Base-by-base conservation (phyloP, 1,284 basidiomycete species). In the Trametes pubescens region DNA sequence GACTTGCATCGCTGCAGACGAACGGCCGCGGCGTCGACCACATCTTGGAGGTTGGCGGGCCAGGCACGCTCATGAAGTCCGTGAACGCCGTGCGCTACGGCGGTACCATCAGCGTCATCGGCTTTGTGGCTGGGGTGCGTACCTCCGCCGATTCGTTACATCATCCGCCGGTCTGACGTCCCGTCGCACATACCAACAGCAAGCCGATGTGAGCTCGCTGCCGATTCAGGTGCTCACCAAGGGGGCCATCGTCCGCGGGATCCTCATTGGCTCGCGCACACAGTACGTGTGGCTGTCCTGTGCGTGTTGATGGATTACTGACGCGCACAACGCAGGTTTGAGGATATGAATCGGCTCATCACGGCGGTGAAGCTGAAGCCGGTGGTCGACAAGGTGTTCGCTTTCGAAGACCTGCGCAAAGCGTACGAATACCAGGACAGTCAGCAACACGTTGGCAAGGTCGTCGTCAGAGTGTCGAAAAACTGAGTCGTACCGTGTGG, bases 21-120 rank as follows among this genome's bases (percentile, higher is more conserved):
- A 63, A 66, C 57, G 85, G 72, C 69, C 76, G 47, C 35, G 82
- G 82, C n/a, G 81, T 80, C 2, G 77, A 83, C 66, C 76, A 79
- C 64, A 71, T 84, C 51, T 64, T 83, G 67, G 82, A 84, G 62
- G 69, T 74, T 34, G 82, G 82, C 24, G 82, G 82, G 1, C 61
- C 76, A 1, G 79, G 77, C 9, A 83, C 81, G 35, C 64, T 84
- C 10, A 69, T 72, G 40, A 78, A 80, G 68, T 75, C 77, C 7
- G 68, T 80, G 66, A 73, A 73, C 29, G 72, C 75, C 34, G 71
- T 81, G 55, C 70, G 74, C 21, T 71, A 70, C 21, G 79, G 75
- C 4, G 82, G 82, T 9, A 70, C 74, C 37, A 76, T 84, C 64
- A 69, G 74, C 64, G 68, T 78, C 35, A 80, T 84, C 49, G 81